Evolutionary conservation across 345 rosid genomes (phyloP), one percentile per base, ranked within the genome.

Genomic region (rapeseed (Brassica napus)): DNA sequence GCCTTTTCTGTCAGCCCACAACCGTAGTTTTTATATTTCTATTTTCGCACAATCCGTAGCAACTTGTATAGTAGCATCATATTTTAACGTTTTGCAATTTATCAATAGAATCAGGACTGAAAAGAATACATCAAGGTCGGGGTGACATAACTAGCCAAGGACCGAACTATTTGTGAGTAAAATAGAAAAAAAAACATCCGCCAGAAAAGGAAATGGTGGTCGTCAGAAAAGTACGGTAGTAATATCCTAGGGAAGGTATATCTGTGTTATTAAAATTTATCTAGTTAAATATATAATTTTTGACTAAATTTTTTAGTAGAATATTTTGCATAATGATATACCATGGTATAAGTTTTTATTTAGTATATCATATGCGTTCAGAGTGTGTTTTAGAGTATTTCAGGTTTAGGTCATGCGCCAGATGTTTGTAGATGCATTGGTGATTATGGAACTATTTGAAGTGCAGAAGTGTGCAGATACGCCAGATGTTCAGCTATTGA

Each of bases 201-300:
- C 69, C 69, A 34, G 49, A 65, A 65, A 65, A 65, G 15, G 69
- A 65, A 9, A 65, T 18, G 52, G 69, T 42, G 12, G 26, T 65
- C 49, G 69, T 65, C 69, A 59, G n/a, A 65, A 64, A 16, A 32
- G n/a, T 64, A 4, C 28, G n/a, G 69, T 42, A 65, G 49, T 65
- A 18, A 65, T 35, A 37, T 65, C 69, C 69, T 65, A 65, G 69
- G 23, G 52, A 65, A 35, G 69, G 49, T 65, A 65, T 21, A 39
- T 23, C 55, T 64, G 26, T 1, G 47, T 26, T 5, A 60, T 26
- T 61, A 5, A 59, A 61, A 61, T 15, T 14, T 61, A 61, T 12
- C 16, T 60, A 1, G 4, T 60, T 60, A 8, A 60, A 60, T 61
- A 26, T 26, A 26, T 26, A 2, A 2, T 26, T 26, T 26, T 26